phyloP scores from a whole-genome alignment of 78 protist genomes.

The Fonticula alba region DNA sequence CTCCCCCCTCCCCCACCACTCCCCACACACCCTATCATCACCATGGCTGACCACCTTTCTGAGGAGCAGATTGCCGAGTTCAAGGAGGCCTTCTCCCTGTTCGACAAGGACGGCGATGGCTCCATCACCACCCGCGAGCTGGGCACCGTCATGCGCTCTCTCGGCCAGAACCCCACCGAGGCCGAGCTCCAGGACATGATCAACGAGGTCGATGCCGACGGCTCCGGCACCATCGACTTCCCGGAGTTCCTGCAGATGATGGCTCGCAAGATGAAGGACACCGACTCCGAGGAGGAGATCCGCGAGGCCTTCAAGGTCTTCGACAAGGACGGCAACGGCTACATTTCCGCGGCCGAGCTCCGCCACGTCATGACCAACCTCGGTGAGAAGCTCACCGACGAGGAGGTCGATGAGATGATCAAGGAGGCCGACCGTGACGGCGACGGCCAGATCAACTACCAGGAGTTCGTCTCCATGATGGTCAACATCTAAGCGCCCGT shows the following conservation, averaged over 20 bases:
- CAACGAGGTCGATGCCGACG: constrained; percentile 45
- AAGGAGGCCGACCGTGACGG: constrained; percentile 86
- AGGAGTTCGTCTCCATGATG: constrained; percentile 88
- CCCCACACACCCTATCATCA: no score
- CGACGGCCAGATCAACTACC: constrained; percentile 92
- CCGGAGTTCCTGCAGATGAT: constrained; percentile 81
- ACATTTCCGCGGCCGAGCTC: constrained; percentile 91
- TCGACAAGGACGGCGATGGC: constrained; percentile 73
- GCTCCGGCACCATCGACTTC: constrained; percentile 91
- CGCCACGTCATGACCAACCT: constrained; percentile 71
- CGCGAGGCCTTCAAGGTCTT: constrained; percentile 97
- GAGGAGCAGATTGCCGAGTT: constrained; percentile 94
- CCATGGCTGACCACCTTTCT: constrained; percentile 51
- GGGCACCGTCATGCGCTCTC: constrained; percentile 85
- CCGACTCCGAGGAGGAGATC: constrained; percentile 94
- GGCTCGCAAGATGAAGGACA: constrained; percentile 92
- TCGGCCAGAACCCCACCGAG: constrained; percentile 94
- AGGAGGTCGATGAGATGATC: constrained; percentile 93
- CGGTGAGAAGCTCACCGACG: constrained; percentile 79
- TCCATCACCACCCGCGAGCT: constrained; percentile 75
- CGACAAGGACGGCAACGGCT: constrained; percentile 97
- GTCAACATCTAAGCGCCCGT: constrained; percentile 37
- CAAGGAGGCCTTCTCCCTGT: constrained; percentile 89
- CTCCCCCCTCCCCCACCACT: no score
- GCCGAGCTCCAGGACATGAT: constrained; percentile 96